A percentile compares a stretch with the other conserved stretches of the same genome.
Evolutionary conservation across 2,329 filamentous ascomycete genomes (phyloP).

Genomic region (Trichothecium sympodiale): DNA sequence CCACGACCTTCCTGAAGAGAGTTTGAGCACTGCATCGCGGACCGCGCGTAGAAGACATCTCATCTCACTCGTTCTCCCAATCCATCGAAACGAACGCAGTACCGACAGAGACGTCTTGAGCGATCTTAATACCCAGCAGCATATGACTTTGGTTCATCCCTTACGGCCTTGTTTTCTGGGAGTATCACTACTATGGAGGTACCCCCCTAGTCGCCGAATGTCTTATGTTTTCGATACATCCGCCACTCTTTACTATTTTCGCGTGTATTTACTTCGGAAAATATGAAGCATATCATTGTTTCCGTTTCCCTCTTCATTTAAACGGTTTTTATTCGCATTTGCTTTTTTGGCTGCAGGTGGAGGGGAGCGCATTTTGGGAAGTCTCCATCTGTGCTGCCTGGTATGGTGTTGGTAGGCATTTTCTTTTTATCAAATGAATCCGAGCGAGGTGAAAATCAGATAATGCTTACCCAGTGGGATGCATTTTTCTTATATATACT

Average conservation of each 20-base stretch:
- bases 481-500: neutral
- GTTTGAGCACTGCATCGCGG: neutral
- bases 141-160: neutral
- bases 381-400: neutral
- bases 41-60: too few species aligned
- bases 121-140: neutral
- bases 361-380: neutral
- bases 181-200: too few species aligned
- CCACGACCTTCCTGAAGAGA: neutral
- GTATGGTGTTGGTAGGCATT: too few species aligned
- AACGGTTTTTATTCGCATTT: neutral
- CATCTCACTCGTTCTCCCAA: too few species aligned
- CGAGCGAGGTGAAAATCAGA: too few species aligned
- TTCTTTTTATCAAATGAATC: too few species aligned
- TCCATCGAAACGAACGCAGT: too few species aligned
- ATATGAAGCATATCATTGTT: neutral
- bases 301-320: neutral
- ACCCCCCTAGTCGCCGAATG: too few species aligned
- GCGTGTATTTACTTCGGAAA: neutral
- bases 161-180: constrained; percentile 4
- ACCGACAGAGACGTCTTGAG: too few species aligned
- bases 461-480: too few species aligned
- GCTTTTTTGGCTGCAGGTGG: neutral
- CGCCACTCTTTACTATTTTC: neutral
- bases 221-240: too few species aligned